These are phyloP conservation scores for Exophiala sp. DNA, from an alignment of 2,329 filamentous ascomycete species.

Conservation along the genomic window DNA sequence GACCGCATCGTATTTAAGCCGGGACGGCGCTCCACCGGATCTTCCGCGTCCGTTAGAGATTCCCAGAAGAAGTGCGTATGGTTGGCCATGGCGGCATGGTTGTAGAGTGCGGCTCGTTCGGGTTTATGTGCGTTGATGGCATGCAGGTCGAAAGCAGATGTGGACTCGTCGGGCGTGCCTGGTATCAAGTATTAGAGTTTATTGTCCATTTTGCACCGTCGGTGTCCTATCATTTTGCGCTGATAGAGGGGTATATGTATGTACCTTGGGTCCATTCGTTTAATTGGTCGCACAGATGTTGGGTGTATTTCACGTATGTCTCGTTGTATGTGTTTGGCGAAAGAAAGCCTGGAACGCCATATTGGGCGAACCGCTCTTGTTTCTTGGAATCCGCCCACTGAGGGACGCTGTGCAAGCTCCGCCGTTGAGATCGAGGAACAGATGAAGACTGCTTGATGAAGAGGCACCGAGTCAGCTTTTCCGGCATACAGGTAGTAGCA, in stretches of 20 bases:
- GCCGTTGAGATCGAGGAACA: conserved; percentile 25
- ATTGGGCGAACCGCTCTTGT: conserved; percentile 30
- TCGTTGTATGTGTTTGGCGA: conserved; percentile 63
- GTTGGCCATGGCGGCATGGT: conserved; percentile 91
- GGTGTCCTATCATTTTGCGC: neutral
- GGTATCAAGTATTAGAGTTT: conserved; percentile 1
- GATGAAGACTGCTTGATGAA: conserved; percentile 11
- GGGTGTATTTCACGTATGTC: conserved; percentile 79
- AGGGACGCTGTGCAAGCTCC: conserved; percentile 18
- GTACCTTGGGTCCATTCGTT: conserved; percentile 68
- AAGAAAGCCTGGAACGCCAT: conserved; percentile 66
- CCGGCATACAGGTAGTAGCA: neutral
- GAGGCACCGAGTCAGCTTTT: neutral
- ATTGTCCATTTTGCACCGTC: neutral
- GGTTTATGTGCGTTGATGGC: conserved; percentile 74
- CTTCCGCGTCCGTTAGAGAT: conserved; percentile 31
- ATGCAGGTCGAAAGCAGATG: conserved; percentile 58
- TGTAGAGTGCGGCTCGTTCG: conserved; percentile 73
- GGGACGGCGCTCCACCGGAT: conserved; percentile 13
- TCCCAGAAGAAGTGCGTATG: conserved; percentile 65
- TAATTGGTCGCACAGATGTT: conserved; percentile 65
- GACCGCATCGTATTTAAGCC: conserved; percentile 32
- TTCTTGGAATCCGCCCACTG: conserved; percentile 16
- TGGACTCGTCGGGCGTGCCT: conserved; percentile 22
- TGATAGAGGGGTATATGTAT: neutral